Evolutionary conservation across 164 flowering plant genomes (phyloP).

Genomic region (Macadamia integrifolia): DNA sequence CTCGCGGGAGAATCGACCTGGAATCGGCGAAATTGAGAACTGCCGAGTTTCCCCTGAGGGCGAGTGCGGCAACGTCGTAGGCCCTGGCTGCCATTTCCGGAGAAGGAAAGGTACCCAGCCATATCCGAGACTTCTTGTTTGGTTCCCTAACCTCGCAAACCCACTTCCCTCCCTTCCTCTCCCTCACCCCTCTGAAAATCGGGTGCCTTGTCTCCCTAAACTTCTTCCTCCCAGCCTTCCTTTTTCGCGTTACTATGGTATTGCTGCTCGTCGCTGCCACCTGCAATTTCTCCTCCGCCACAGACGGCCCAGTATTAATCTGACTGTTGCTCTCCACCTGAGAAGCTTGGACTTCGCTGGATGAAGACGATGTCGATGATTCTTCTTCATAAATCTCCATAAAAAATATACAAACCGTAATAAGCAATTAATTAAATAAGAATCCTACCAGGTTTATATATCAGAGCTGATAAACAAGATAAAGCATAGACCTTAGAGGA

Average conservation of each 20-base stretch:
- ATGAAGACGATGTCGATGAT: slow-evolving; percentile 5
- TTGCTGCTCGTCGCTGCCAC: no score
- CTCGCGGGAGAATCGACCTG: slow-evolving; percentile 15
- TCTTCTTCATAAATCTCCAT: slow-evolving; percentile 4
- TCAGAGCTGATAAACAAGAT: no score
- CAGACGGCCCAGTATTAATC: no score
- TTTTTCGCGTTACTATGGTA: slow-evolving; percentile 11
- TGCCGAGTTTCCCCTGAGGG: slow-evolving; percentile 30
- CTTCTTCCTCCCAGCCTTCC: slow-evolving; percentile 34
- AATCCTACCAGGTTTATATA: no score
- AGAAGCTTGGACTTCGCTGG: not conserved
- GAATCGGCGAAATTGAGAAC: slow-evolving; percentile 38
- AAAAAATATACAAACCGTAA: no score
- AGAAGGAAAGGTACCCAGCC: slow-evolving; percentile 50
- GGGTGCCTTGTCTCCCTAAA: slow-evolving; percentile 46
- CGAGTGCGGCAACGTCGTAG: slow-evolving; percentile 45
- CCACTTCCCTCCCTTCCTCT: slow-evolving; percentile 35
- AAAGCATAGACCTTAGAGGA: no score
- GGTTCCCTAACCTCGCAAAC: slow-evolving; percentile 52
- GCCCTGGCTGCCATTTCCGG: slow-evolving; percentile 62
- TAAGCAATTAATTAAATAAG: no score
- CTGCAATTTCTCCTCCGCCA: no score
- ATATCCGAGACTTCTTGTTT: slow-evolving; percentile 30
- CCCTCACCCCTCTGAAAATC: slow-evolving; percentile 36
- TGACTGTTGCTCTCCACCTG: no score